These are phyloP conservation scores for Cronartium quercuum DNA, from an alignment of 1,284 basidiomycete genomes.

Conservation along the genomic window DNA sequence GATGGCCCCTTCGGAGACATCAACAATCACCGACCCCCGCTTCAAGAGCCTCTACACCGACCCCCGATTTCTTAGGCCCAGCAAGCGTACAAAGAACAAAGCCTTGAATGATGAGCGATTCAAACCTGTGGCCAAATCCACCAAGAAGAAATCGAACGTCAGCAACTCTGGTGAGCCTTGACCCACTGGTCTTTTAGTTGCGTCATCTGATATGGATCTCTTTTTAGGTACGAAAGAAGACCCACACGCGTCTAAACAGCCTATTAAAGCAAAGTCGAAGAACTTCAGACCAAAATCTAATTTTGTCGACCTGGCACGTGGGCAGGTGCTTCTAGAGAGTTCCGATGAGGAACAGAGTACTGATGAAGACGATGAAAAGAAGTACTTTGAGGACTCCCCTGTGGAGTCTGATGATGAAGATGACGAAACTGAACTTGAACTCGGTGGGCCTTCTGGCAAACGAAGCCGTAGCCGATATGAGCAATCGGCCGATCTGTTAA, in stretches of 20 bases:
- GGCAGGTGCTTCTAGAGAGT: slow-evolving; percentile 76
- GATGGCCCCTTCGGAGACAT: background rate
- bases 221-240: no score
- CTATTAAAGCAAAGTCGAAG: no score
- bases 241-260: no score
- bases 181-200: no score
- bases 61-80: slow-evolving; percentile 24
- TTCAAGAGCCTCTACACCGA: slow-evolving; percentile 5
- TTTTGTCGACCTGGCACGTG: slow-evolving; percentile 76
- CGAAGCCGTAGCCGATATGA: background rate
- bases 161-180: background rate
- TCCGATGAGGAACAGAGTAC: slow-evolving; percentile 57
- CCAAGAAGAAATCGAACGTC: background rate
- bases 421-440: slow-evolving; percentile 41
- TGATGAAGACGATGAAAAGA: slow-evolving; percentile 58
- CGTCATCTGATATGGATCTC: no score
- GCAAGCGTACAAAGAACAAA: background rate
- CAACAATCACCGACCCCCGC: slow-evolving; percentile 7
- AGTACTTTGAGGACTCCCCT: slow-evolving; percentile 38
- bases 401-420: slow-evolving; percentile 49
- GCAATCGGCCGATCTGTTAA: slow-evolving; percentile 52
- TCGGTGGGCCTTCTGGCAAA: background rate
- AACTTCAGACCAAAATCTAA: background rate
- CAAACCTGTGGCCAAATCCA: background rate
- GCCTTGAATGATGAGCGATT: slow-evolving; percentile 8